These are phyloP conservation scores for Cicer cuneatum DNA, from an alignment of 306 rosid genomes.

Conservation along the genomic window DNA sequence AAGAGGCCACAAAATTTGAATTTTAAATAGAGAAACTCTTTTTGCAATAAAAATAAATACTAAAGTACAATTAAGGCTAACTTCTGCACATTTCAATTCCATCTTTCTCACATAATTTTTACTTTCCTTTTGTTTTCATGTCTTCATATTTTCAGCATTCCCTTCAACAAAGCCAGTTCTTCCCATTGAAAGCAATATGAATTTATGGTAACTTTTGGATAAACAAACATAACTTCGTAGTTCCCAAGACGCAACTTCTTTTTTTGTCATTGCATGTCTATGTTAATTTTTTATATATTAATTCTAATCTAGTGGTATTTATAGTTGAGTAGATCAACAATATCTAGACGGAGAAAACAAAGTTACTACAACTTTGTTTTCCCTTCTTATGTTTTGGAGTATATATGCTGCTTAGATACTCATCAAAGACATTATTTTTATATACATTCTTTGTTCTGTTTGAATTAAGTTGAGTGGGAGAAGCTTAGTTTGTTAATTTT, in stretches of 20 bases:
- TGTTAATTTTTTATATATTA: conserved; percentile 17
- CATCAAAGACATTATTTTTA: not conserved
- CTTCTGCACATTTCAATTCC: not conserved
- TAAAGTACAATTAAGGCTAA: too few relatives aligned
- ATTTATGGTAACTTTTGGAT: not conserved
- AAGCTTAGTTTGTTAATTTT: conserved; percentile 35
- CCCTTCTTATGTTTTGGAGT: not conserved
- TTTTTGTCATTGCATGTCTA: conserved; percentile 3
- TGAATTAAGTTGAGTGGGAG: conserved; percentile 33
- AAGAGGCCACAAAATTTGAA: too few relatives aligned
- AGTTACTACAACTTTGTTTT: conserved; percentile 6
- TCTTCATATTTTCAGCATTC: conserved; percentile 14
- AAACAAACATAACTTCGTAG: conserved; percentile 40
- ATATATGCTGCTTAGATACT: too few relatives aligned
- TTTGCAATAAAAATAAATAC: too few relatives aligned
- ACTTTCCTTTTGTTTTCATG: not conserved
- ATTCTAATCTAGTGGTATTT: conserved; percentile 26
- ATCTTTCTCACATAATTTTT: conserved; percentile 18
- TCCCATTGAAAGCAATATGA: not conserved
- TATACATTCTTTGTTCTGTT: not conserved
- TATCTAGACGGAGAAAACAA: conserved; percentile 63
- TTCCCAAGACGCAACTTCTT: conserved; percentile 45
- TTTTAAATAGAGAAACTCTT: too few relatives aligned
- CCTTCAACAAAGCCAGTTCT: conserved; percentile 38
- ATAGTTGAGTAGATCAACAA: conserved; percentile 66